These are phyloP conservation scores for Triticum timopheevii DNA, from an alignment of 176 grass and related monocot species.

Conservation along the genomic window DNA sequence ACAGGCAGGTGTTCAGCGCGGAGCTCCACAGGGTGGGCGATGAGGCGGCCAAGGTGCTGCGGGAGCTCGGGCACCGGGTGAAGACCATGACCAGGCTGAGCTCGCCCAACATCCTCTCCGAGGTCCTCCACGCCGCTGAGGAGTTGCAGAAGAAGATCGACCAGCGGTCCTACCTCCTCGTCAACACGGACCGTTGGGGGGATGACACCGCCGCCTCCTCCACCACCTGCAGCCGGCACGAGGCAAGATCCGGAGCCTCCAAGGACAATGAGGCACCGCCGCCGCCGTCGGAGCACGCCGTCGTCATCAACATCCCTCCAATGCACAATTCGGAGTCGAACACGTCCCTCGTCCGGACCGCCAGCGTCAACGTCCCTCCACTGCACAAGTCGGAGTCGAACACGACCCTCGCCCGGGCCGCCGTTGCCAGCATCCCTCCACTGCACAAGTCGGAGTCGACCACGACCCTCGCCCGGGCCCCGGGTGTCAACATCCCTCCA, in stretches of 20 bases:
- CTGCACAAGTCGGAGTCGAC: neutral
- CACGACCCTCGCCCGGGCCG: conserved; percentile 3
- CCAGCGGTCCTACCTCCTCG: conserved; percentile 72
- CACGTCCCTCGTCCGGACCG: conserved; percentile 1
- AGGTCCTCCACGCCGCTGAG: conserved; percentile 70
- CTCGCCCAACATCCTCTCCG: conserved; percentile 57
- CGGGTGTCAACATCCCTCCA: neutral
- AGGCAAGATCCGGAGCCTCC: neutral
- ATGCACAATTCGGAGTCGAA: conserved; percentile 29
- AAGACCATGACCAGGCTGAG: conserved; percentile 73
- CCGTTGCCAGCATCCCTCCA: neutral
- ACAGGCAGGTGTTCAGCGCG: conserved; percentile 56
- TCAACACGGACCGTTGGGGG: conserved; percentile 69
- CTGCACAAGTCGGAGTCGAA: conserved; percentile 18
- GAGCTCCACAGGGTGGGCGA: conserved; percentile 75
- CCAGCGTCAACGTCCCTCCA: neutral
- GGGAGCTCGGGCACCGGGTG: conserved; percentile 64
- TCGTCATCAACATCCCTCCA: neutral
- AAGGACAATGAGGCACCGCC: neutral
- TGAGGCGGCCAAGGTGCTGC: conserved; percentile 74
- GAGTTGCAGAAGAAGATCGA: conserved; percentile 86
- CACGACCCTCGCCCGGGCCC: neutral
- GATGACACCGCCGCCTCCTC: neutral
- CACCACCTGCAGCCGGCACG: conserved; percentile 15
- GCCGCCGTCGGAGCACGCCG: neutral